Conservation (phyloP, 306 rosid genomes). For the Clitoria ternatea region DNA sequence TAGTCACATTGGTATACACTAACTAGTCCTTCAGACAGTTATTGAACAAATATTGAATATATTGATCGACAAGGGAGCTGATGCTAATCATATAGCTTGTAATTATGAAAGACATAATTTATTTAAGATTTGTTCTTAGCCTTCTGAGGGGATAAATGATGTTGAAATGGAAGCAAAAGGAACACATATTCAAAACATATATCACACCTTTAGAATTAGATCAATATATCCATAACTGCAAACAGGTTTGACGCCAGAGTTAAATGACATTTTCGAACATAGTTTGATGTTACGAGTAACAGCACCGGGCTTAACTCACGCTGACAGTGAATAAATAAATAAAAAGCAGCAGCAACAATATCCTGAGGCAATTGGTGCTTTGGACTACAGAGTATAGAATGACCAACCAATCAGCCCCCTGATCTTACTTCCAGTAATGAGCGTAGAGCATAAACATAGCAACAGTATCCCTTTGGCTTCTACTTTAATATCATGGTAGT, state of each 20-base stretch:
- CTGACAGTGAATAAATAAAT: background rate
- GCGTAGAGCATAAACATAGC: background rate
- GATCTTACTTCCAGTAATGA: background rate
- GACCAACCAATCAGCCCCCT: background rate
- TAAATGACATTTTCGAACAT: background rate
- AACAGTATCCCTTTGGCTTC: background rate
- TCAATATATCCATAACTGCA: background rate
- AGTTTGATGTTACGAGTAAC: background rate
- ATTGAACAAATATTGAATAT: background rate
- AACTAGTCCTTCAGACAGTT: conserved; percentile 17
- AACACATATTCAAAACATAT: too few relatives aligned
- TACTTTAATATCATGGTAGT: background rate
- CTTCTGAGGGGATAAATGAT: background rate
- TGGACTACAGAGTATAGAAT: background rate
- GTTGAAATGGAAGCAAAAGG: background rate
- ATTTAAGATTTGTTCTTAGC: conserved; percentile 7
- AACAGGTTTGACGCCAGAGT: background rate
- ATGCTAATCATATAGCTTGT: conserved; percentile 13
- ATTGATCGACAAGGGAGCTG: background rate
- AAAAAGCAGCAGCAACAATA: background rate
- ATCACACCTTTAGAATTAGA: background rate
- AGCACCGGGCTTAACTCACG: background rate
- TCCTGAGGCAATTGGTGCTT: background rate
- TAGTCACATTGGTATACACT: conserved; percentile 15
- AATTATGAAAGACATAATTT: conserved; percentile 12